Evolutionary conservation across 2,329 filamentous ascomycete species (phyloP), one percentile per base, ranked within the genome.

Genomic region (Colletotrichum sp.): DNA sequence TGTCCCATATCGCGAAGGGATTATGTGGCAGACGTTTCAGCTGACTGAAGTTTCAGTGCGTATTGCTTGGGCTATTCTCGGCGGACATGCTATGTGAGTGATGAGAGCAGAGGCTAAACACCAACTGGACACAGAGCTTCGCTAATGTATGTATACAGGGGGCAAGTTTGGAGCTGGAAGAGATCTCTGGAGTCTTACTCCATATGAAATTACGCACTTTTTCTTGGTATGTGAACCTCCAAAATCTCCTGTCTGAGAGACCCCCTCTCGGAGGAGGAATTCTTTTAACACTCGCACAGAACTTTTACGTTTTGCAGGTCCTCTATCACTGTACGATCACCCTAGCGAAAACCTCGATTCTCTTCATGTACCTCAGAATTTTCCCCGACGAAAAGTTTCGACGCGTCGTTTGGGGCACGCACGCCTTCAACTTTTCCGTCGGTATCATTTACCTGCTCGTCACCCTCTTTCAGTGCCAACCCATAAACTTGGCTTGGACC

Each of bases 281-380:
- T 4, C 2, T 56, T 56, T 6, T 8, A 4, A 62, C 15, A 13
- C 6, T 12, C 0, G 6, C 2, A 12, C 5, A 73, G 70, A 28
- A 2, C 16, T 56, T 48, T 1, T 65, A 62, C 3, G 5, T 70
- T 1, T 5, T 36, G 8, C 71, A 65, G 9, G 5, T 27, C 1
- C 16, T 64, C 2, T 65, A 58, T 8, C n/a, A 43, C 15, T 28
- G 8, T 16, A 82, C 82, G 36, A 85, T 89, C 28, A 81, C 87
- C 2, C 83, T 84, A 4, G 78, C 81, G 12, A 85, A 85, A 70
- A 72, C 84, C n/a, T 80, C 84, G 7, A 79, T 86, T 39, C 79
- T 86, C 5, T 78, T 83, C 32, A 82, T 86, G 76, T 85, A 84
- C 75, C 79, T 82, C 8, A 80, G 81, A 4, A 80, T 85, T 16